These are phyloP conservation scores for Metschnikowia sp. DNA, from an alignment of 805 yeast genomes.

Conservation along the genomic window DNA sequence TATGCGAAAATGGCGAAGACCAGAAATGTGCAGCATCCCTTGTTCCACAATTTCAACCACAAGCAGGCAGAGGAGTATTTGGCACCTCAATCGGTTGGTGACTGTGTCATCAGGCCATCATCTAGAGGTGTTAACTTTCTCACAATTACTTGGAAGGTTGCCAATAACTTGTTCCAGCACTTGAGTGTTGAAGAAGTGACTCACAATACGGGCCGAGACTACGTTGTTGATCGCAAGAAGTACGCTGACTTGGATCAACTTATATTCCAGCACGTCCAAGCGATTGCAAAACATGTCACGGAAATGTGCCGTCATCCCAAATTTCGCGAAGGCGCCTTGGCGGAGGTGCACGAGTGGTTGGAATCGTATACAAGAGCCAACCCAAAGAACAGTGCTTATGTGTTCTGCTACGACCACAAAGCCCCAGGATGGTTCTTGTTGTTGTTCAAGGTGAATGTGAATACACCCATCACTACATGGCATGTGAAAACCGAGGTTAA, in stretches of 20 bases:
- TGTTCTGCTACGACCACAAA: slow-evolving; percentile 84
- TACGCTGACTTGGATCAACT: slow-evolving; percentile 92
- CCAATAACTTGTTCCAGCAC: slow-evolving; percentile 87
- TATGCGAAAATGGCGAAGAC: slow-evolving; percentile 65
- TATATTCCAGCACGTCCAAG: slow-evolving; percentile 80
- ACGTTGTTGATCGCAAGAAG: slow-evolving; percentile 62
- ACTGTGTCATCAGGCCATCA: slow-evolving; percentile 90
- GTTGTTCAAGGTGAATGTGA: slow-evolving; percentile 76
- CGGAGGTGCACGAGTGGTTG: slow-evolving; percentile 82
- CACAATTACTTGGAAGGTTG: slow-evolving; percentile 95
- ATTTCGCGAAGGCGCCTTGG: slow-evolving; percentile 74
- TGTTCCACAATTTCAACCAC: slow-evolving; percentile 77
- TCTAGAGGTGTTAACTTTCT: slow-evolving; percentile 84
- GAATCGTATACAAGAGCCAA: slow-evolving; percentile 88
- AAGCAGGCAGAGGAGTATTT: slow-evolving; percentile 90
- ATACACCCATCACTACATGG: slow-evolving; percentile 74
- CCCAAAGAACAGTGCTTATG: slow-evolving; percentile 84
- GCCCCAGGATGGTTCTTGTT: slow-evolving; percentile 92
- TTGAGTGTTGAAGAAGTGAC: slow-evolving; percentile 77
- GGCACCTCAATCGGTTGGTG: slow-evolving; percentile 88
- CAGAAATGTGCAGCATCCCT: slow-evolving; percentile 86
- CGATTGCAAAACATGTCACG: slow-evolving; percentile 76
- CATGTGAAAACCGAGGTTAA: slow-evolving; percentile 86
- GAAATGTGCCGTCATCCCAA: slow-evolving; percentile 86
- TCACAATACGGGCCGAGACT: slow-evolving; percentile 57